Percentiles rank a stretch among this genome's conserved stretches.
Conservation (phyloP, 2,329 filamentous ascomycete genomes). For the Claviceps sp. region DNA sequence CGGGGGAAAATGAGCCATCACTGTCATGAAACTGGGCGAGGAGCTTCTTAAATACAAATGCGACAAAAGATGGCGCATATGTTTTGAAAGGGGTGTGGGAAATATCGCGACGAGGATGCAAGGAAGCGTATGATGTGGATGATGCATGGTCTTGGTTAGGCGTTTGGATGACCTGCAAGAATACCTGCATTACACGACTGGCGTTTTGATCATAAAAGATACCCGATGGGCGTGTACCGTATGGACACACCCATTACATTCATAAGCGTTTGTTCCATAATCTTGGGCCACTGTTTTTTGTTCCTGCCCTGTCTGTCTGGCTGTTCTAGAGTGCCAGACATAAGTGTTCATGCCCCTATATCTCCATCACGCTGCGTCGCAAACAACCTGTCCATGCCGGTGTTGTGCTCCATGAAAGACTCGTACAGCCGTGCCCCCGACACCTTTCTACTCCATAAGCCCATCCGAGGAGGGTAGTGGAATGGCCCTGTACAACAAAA, state of each 20-base stretch:
- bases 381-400: too few relatives aligned
- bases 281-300: neutral
- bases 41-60: too few relatives aligned
- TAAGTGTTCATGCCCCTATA: too few relatives aligned
- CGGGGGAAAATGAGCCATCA: too few relatives aligned
- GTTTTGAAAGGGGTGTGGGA: neutral
- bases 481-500: conserved; percentile 66
- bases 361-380: too few relatives aligned
- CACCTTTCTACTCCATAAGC: conserved; percentile 12
- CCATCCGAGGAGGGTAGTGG: conserved; percentile 48
- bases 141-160: neutral
- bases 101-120: neutral
- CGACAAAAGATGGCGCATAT: conserved; percentile 8
- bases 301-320: neutral
- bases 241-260: neutral
- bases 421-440: neutral
- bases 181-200: neutral
- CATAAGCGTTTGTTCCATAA: neutral
- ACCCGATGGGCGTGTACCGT: conserved; percentile 2
- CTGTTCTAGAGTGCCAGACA: neutral
- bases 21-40: too few relatives aligned
- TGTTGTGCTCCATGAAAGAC: too few relatives aligned
- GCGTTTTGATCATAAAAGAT: conserved; percentile 4
- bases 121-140: neutral
- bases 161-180: neutral